These are phyloP conservation scores for Melampsora americana DNA, from an alignment of 1,284 basidiomycete genomes.

Conservation along the genomic window DNA sequence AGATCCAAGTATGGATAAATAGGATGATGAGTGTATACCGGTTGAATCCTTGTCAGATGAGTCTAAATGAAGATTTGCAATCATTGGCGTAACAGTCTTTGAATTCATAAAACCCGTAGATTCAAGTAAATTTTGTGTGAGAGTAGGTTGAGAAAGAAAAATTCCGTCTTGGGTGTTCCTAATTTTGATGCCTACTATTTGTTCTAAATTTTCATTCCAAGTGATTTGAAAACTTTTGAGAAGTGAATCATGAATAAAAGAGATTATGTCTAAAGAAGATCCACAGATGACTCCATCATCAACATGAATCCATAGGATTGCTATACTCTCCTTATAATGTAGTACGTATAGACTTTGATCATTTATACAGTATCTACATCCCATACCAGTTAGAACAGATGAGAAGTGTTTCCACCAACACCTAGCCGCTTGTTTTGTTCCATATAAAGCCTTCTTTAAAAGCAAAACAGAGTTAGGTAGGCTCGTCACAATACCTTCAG, in stretches of 20 bases:
- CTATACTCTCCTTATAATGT: neutral
- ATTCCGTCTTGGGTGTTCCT: too few relatives aligned
- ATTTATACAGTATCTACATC: neutral
- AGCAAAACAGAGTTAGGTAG: neutral
- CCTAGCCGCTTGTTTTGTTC: neutral
- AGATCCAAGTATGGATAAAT: neutral
- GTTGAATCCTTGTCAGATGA: too few relatives aligned
- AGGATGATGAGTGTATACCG: neutral
- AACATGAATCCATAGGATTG: conserved; percentile 11
- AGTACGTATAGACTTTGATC: conserved; percentile 3
- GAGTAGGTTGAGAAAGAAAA: too few relatives aligned
- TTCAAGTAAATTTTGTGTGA: too few relatives aligned
- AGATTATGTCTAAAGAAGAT: too few relatives aligned
- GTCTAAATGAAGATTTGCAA: neutral
- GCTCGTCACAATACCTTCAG: neutral
- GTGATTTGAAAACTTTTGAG: too few relatives aligned
- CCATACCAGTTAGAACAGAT: neutral
- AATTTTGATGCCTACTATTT: conserved; percentile 17
- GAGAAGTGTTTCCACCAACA: conserved; percentile 17
- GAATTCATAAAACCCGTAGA: neutral
- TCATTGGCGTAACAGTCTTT: neutral
- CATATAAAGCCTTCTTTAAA: neutral
- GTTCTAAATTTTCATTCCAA: too few relatives aligned
- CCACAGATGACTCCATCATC: conserved; percentile 12
- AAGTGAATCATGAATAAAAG: too few relatives aligned